Evolutionary conservation across 192 early-diverging fungal genomes (phyloP), one percentile per base, ranked within the genome.

Genomic region (Glomus cerebriforme): DNA sequence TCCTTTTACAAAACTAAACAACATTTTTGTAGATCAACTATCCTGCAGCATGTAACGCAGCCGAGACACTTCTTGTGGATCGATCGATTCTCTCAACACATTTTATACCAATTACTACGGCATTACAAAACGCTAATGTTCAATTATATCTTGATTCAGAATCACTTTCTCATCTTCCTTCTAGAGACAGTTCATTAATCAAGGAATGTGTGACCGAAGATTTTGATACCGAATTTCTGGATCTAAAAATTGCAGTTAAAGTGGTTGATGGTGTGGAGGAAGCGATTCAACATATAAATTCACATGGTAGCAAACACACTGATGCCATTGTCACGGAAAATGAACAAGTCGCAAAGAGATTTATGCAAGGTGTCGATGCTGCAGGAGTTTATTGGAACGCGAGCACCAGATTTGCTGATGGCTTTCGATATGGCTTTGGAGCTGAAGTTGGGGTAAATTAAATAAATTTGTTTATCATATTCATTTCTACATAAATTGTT

Each of bases 311-410:
- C 32, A 96, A 98, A 83, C 98, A 99, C 82, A 99, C 98, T 2
- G 98, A 99, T 80, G 88, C 88, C 22, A 99, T 99, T 77, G 87
- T 99, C 31, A 97, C 98, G 7, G 93, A 96, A 82, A 83, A 87
- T 74, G 85, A 87, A 72, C 81, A 81, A 1, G 86, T 81, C 34
- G 97, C 96, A 1, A 90, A 96, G 69, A 82, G 79, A 72, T 99
- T 98, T 81, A 95, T 99, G 96, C 87, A 88, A 8, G 84, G 90
- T 27, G 96, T 99, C 5, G 98, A 99, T 83, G 93, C 97, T 1
- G 97, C 98, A n/a, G 98, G 96, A 19, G 96, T 96, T 31, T 99
- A 94, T 85, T 97, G 95, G 94, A 99, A 99, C 81, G 96, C 96
- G 7, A 92, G 90, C 76, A 97, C 96, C 26, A 87, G 98, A 24